phyloP scores from a whole-genome alignment of 2,329 filamentous ascomycete species.

The Arthrobotrys sphaeroides region DNA sequence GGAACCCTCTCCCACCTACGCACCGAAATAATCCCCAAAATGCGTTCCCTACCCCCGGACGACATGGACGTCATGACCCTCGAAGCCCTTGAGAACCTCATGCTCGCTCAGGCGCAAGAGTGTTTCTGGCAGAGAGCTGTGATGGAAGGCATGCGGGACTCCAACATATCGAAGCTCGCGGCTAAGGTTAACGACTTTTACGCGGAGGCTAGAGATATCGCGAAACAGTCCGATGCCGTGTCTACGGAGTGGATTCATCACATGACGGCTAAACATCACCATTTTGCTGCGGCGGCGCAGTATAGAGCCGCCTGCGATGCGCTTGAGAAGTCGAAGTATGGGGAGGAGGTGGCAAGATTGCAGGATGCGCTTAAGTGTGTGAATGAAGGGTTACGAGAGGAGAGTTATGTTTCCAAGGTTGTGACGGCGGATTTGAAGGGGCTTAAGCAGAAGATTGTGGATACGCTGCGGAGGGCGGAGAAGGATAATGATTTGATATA shows the following conservation, averaged over 20 bases:
- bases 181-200: conserved; percentile 93
- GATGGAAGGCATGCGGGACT: conserved; percentile 91
- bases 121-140: conserved; percentile 99
- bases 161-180: conserved; percentile 87
- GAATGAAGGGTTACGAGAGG: conserved; percentile 85
- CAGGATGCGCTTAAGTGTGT: conserved; percentile 83
- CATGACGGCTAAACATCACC: conserved; percentile 94
- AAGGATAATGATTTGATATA: conserved; percentile 98
- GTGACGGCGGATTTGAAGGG: conserved; percentile 84
- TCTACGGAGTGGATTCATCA: conserved; percentile 84
- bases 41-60: conserved; percentile 85
- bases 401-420: conserved; percentile 79
- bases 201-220: conserved; percentile 81
- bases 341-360: conserved; percentile 90
- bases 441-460: conserved; percentile 81
- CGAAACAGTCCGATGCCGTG: conserved; percentile 86
- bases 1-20: conserved; percentile 84
- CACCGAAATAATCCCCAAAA: conserved; percentile 78
- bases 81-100: conserved; percentile 80
- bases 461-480: conserved; percentile 90
- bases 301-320: conserved; percentile 90
- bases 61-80: conserved; percentile 94
- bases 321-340: conserved; percentile 91
- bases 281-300: conserved; percentile 94
- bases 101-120: conserved; percentile 93